Evolutionary conservation across 345 rosid species (phyloP).

Genomic region (Raphanus raphanistrum): DNA sequence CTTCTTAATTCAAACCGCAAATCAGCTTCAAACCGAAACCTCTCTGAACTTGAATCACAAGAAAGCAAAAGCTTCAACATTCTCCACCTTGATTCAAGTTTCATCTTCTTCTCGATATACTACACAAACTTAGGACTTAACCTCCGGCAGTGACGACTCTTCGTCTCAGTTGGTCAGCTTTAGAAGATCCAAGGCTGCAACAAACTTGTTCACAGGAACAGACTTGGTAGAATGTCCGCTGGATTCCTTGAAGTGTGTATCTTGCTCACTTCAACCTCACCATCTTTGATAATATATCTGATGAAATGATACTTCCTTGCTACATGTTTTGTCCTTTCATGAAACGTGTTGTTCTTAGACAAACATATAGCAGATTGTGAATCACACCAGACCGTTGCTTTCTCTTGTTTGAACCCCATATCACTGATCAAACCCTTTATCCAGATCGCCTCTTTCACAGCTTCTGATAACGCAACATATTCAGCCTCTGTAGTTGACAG

Average conservation of each 20-base stretch:
- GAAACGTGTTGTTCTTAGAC: background rate
- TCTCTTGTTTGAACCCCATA: background rate
- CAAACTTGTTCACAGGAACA: background rate
- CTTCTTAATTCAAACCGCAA: background rate
- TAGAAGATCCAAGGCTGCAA: background rate
- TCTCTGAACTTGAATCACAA: background rate
- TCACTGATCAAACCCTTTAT: background rate
- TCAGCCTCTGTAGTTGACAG: background rate
- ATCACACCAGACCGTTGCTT: background rate
- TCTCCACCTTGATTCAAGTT: slow-evolving; percentile 12
- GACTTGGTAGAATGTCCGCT: background rate
- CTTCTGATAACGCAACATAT: background rate
- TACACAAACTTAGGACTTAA: background rate
- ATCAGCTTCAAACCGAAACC: background rate
- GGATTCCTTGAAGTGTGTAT: background rate
- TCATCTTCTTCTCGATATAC: background rate
- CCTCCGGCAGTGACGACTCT: background rate
- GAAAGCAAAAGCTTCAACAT: background rate
- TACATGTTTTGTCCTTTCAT: background rate
- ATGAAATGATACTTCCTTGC: background rate
- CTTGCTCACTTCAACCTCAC: background rate
- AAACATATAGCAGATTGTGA: background rate
- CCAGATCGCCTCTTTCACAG: background rate
- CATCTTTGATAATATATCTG: background rate
- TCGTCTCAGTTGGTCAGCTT: background rate